phyloP scores from a whole-genome alignment of 768 basidiomycete genomes.

The Lactifluus echinatus region DNA sequence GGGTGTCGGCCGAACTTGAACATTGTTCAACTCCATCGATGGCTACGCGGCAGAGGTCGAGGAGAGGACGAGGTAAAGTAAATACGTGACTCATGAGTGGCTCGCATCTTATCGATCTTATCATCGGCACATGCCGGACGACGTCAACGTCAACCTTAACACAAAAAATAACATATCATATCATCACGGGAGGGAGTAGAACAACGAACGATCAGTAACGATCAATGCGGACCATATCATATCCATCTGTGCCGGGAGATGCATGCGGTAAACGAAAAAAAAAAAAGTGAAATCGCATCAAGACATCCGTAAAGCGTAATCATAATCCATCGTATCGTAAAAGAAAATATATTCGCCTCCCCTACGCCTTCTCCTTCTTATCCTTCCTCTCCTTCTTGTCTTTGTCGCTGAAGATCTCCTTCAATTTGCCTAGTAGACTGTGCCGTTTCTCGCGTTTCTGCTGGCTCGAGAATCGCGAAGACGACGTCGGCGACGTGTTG shows the following conservation, averaged over 20 bases:
- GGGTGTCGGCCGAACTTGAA: too few relatives aligned
- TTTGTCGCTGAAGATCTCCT: slow-evolving; percentile 20
- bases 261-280: background rate
- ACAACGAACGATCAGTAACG: too few relatives aligned
- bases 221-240: background rate
- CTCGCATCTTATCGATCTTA: too few relatives aligned
- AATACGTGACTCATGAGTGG: too few relatives aligned
- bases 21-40: too few relatives aligned
- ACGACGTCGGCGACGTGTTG: slow-evolving; percentile 11
- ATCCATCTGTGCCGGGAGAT: background rate
- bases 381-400: slow-evolving; percentile 17
- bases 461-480: slow-evolving; percentile 15
- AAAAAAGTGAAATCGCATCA: background rate
- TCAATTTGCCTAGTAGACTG: slow-evolving; percentile 17
- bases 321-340: slow-evolving; percentile 2
- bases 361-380: slow-evolving; percentile 12
- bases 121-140: too few relatives aligned
- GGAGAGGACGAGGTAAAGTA: too few relatives aligned
- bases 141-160: too few relatives aligned
- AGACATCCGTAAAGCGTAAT: background rate
- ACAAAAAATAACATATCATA: too few relatives aligned
- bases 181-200: background rate
- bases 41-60: too few relatives aligned
- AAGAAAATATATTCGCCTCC: background rate
- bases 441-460: slow-evolving; percentile 19